Conservation (phyloP, 2,329 filamentous ascomycete species). For the Colletotrichum falcatum region DNA sequence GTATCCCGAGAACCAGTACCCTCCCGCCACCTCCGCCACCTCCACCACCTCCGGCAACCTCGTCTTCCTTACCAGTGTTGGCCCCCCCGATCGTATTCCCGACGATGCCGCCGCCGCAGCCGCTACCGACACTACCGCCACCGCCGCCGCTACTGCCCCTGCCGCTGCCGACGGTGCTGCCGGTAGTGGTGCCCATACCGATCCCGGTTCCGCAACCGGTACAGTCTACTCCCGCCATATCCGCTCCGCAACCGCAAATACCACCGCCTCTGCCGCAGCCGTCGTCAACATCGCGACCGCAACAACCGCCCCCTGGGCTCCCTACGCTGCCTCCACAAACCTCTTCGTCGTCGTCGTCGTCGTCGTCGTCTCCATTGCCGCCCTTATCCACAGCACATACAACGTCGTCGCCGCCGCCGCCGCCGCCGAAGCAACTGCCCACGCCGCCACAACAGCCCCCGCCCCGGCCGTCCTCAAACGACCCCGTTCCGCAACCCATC, state of each 20-base stretch:
- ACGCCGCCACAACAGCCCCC: slow-evolving; percentile 6
- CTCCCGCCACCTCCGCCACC: background rate
- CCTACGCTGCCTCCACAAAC: background rate
- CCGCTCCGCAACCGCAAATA: background rate
- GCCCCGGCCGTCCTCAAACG: slow-evolving; percentile 10
- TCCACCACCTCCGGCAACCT: background rate
- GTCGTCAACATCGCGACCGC: background rate
- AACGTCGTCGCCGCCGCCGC: no score
- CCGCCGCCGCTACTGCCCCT: no score
- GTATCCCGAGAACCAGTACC: background rate
- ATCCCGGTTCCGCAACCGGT: background rate
- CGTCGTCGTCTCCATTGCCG: background rate
- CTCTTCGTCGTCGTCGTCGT: background rate
- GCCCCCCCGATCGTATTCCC: slow-evolving; percentile 3
- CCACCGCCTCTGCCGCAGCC: background rate
- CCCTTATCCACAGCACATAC: background rate
- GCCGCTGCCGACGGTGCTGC: no score
- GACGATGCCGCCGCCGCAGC: background rate
- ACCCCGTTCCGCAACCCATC: slow-evolving; percentile 38
- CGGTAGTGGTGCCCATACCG: background rate
- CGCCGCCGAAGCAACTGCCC: background rate
- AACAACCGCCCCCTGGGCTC: background rate
- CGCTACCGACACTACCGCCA: no score
- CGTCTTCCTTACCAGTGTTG: background rate
- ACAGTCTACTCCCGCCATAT: background rate